These are phyloP conservation scores for Macrocybe gigantea DNA, from an alignment of 768 basidiomycete species.

Conservation along the genomic window DNA sequence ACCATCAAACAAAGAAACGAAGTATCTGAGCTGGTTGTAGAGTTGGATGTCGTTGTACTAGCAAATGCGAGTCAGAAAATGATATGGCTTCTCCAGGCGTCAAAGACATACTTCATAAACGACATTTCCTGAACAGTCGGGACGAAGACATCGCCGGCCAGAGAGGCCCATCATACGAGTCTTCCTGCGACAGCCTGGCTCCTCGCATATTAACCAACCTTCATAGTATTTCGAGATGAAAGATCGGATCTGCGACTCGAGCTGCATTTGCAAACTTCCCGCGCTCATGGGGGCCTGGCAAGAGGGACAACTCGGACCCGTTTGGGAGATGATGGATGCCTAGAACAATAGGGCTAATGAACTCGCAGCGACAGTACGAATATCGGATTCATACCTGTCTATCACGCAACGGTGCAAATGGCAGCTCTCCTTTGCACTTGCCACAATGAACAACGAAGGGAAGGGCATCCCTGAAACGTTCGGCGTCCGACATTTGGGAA, in stretches of 20 bases:
- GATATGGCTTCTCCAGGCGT: neutral
- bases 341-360: constrained; percentile 19
- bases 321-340: constrained; percentile 59
- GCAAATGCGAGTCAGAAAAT: constrained; percentile 6
- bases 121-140: constrained; percentile 65
- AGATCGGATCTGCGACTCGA: constrained; percentile 80
- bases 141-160: constrained; percentile 72
- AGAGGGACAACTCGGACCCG: constrained; percentile 65
- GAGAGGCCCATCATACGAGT: constrained; percentile 96
- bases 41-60: constrained; percentile 83
- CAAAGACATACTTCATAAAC: constrained; percentile 59
- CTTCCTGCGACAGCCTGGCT: constrained; percentile 72
- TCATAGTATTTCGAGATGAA: constrained; percentile 83
- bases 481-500: constrained; percentile 81
- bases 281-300: constrained; percentile 50
- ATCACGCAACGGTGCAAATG: constrained; percentile 56
- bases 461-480: constrained; percentile 76
- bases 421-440: constrained; percentile 54
- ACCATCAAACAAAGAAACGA: constrained; percentile 68
- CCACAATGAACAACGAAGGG: constrained; percentile 76
- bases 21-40: constrained; percentile 90
- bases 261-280: constrained; percentile 73
- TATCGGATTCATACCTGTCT: constrained; percentile 38
- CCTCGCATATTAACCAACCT: constrained; percentile 84
- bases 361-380: neutral